Evolutionary conservation across 2,329 filamentous ascomycete species (phyloP).

Genomic region (Cercospora citrullina): DNA sequence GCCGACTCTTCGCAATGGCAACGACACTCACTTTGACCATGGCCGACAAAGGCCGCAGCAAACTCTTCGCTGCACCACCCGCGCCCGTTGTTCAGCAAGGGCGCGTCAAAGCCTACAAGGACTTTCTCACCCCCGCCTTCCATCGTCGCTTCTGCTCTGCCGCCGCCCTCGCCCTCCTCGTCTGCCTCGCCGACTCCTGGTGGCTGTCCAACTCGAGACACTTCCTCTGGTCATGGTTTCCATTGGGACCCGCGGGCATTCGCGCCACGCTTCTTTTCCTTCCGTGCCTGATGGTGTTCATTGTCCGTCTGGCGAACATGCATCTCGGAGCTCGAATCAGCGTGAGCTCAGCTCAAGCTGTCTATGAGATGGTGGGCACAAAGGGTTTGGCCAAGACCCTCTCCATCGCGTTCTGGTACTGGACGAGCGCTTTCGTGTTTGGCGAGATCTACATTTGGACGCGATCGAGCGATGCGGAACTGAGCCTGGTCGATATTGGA

Average conservation of each 20-base stretch:
- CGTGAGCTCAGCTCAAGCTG: constrained; percentile 64
- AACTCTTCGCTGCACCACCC: constrained; percentile 13
- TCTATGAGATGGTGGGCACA: constrained; percentile 52
- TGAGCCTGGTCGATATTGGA: constrained; percentile 71
- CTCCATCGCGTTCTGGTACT: constrained; percentile 70
- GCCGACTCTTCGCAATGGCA: background rate
- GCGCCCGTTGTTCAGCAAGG: constrained; percentile 43
- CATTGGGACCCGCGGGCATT: constrained; percentile 71
- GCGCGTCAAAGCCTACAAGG: constrained; percentile 67
- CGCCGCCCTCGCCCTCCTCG: constrained; percentile 64
- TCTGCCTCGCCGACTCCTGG: constrained; percentile 73
- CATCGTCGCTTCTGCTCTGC: constrained; percentile 84
- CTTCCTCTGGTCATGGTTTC: constrained; percentile 78
- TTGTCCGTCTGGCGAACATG: constrained; percentile 68
- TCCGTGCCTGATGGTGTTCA: constrained; percentile 73
- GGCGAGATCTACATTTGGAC: constrained; percentile 79
- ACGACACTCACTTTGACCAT: background rate
- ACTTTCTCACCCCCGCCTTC: constrained; percentile 85
- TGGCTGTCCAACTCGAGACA: constrained; percentile 63
- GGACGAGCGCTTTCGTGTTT: constrained; percentile 75
- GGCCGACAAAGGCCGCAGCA: constrained; percentile 8
- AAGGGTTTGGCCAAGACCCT: constrained; percentile 17
- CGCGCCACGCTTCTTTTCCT: constrained; percentile 75
- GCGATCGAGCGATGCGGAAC: constrained; percentile 55
- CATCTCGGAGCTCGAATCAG: constrained; percentile 60